A percentile compares a stretch with the other conserved stretches of the same genome.
phyloP scores from a whole-genome alignment of 1,139 yeast genomes.

The Hyphopichia pseudoburtonii region DNA sequence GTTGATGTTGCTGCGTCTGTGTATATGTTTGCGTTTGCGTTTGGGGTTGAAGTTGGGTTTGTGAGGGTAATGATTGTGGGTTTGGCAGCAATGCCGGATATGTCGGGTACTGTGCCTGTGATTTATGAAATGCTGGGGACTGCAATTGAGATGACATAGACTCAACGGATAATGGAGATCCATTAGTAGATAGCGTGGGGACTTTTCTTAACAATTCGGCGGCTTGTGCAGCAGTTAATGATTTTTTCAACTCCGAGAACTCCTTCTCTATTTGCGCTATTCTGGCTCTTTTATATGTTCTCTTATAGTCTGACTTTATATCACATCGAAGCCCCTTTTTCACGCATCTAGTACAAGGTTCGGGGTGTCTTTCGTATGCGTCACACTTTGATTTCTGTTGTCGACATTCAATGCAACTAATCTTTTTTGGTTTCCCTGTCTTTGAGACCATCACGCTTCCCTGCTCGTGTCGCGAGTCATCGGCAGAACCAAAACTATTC shows the following conservation, averaged over 20 bases:
- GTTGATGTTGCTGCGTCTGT: neutral
- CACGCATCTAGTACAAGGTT: slow-evolving; percentile 79
- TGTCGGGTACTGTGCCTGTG: no score
- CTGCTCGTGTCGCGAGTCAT: neutral
- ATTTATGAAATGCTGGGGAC: slow-evolving; percentile 1
- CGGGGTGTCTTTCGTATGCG: slow-evolving; percentile 73
- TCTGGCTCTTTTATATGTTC: slow-evolving; percentile 86
- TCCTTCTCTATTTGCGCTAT: slow-evolving; percentile 83
- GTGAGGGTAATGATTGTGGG: no score
- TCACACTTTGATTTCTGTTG: slow-evolving; percentile 93
- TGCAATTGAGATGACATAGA: neutral
- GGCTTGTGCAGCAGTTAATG: slow-evolving; percentile 53
- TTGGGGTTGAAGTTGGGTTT: no score
- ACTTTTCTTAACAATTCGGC: slow-evolving; percentile 41
- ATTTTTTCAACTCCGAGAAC: slow-evolving; percentile 63
- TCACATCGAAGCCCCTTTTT: slow-evolving; percentile 71
- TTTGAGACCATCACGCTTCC: slow-evolving; percentile 10
- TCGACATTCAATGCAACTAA: slow-evolving; percentile 95
- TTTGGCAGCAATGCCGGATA: no score
- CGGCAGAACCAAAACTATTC: neutral
- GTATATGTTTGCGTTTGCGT: neutral
- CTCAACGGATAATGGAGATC: neutral
- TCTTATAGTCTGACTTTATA: slow-evolving; percentile 74
- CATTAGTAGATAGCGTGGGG: slow-evolving; percentile 22
- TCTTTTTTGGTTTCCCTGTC: slow-evolving; percentile 45